These are phyloP conservation scores for Barnettozyma sp. DNA, from an alignment of 805 yeast species.

Conservation along the genomic window DNA sequence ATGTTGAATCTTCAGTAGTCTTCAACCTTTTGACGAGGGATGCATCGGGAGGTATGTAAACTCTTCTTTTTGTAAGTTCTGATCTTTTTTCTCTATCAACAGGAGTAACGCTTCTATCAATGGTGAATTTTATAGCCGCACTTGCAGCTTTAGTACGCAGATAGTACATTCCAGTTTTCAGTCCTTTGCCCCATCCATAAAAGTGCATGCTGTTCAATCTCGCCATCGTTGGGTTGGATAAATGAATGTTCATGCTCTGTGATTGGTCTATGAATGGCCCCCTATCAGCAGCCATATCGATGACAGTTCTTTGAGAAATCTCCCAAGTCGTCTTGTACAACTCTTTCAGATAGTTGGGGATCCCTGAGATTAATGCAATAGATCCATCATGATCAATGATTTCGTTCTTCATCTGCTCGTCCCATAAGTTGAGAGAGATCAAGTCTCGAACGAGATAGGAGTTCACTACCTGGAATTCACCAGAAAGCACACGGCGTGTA, in stretches of 20 bases:
- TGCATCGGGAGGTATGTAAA: no score
- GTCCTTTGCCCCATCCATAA: conserved; percentile 97
- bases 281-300: conserved; percentile 73
- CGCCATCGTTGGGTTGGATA: conserved; percentile 90
- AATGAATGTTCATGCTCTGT: conserved; percentile 84
- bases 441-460: conserved; percentile 79
- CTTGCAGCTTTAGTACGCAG: conserved; percentile 96
- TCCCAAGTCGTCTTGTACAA: conserved; percentile 82
- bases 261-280: conserved; percentile 92
- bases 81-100: conserved; percentile 3
- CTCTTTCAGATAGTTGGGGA: conserved; percentile 69
- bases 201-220: conserved; percentile 96
- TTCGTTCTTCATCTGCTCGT: conserved; percentile 65
- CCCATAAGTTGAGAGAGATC: conserved; percentile 68
- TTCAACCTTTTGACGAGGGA: no score
- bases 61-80: conserved; percentile 8
- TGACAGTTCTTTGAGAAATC: conserved; percentile 75
- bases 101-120: conserved; percentile 42
- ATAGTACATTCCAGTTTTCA: conserved; percentile 98
- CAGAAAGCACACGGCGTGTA: conserved; percentile 84
- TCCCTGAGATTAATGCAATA: conserved; percentile 61
- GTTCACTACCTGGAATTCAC: conserved; percentile 91
- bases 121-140: conserved; percentile 89
- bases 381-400: conserved; percentile 80
- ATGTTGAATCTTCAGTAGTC: no score